Evolutionary conservation across 441 rosid genomes (phyloP).

Genomic region (Corymbia calophylla): DNA sequence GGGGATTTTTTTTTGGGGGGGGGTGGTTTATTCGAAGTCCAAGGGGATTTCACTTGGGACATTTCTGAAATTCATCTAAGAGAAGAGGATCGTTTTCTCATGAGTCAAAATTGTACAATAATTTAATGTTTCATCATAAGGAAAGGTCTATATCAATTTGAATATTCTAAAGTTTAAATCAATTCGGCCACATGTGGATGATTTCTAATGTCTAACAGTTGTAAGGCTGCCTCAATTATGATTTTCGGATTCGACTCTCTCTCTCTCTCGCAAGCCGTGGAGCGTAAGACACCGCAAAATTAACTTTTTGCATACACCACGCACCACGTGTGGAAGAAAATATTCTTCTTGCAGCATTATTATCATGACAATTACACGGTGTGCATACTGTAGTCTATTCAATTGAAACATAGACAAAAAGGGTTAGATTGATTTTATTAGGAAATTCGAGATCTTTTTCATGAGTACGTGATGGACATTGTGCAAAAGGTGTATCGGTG

Average conservation of each 20-base stretch:
- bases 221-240: background rate
- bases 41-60: background rate
- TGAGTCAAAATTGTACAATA: background rate
- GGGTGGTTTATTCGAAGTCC: too few species aligned
- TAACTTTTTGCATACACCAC: background rate
- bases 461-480: background rate
- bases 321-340: background rate
- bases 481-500: background rate
- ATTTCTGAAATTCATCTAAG: background rate
- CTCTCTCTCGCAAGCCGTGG: background rate
- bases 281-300: background rate
- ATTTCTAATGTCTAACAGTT: background rate
- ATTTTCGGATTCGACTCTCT: background rate
- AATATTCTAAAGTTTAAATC: background rate
- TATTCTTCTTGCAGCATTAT: background rate
- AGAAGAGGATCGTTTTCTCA: background rate
- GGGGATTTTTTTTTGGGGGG: too few species aligned
- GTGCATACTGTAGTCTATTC: background rate
- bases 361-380: background rate
- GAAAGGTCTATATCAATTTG: background rate
- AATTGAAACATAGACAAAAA: background rate
- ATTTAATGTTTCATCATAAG: background rate
- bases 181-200: background rate
- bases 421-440: background rate
- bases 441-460: background rate